Base-by-base conservation (phyloP, 2,329 filamentous ascomycete species). In the Arthrinium phaeospermum region DNA sequence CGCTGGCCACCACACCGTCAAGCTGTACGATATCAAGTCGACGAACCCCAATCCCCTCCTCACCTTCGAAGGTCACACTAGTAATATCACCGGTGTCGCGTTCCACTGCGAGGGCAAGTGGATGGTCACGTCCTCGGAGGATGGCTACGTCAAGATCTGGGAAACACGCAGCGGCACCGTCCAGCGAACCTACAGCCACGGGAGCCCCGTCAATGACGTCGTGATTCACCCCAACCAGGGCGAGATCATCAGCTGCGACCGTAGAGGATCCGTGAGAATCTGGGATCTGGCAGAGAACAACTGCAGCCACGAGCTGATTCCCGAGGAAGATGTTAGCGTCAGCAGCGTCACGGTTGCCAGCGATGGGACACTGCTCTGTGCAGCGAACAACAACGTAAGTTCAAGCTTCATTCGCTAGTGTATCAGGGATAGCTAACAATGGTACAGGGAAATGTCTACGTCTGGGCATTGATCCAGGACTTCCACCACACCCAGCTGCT, bases 151-250 rank as follows among this genome's bases (percentile, higher is more conserved):
- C 80, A 97, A 97, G 87, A 97, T 98, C 75, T 98, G 95, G 95
- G 96, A 98, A 81, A 98, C 95, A 6, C 88, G 95, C 67, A 93
- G 89, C 16, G 96, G 94, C 67, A 91, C 89, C 72, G 91, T 98
- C 71, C 96, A 99, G 84, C 91, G 96, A 71, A 98, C 96, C 83
- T 99, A 99, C 82, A 92, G 90, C 76, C 96, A 99, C 81, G 93
- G 93, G 70, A 92, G 91, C 46, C 91, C 96, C 0, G 96, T 96
- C 70, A 99, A 98, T 80, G 96, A 99, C 82, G 96, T 99, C 12
- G 96, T 98, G n/a, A 99, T 99, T 72, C 96, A 99, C 82, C 96
- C 96, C 0, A 99, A 99, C 80, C 96, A 99, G 85, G 96, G 96
- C 73, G 96, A 99, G 85, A 92, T 99, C 74, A 98, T 99, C 79